These are phyloP conservation scores for Phascolomyces articulosus DNA, from an alignment of 371 early-diverging fungal species.

Conservation along the genomic window DNA sequence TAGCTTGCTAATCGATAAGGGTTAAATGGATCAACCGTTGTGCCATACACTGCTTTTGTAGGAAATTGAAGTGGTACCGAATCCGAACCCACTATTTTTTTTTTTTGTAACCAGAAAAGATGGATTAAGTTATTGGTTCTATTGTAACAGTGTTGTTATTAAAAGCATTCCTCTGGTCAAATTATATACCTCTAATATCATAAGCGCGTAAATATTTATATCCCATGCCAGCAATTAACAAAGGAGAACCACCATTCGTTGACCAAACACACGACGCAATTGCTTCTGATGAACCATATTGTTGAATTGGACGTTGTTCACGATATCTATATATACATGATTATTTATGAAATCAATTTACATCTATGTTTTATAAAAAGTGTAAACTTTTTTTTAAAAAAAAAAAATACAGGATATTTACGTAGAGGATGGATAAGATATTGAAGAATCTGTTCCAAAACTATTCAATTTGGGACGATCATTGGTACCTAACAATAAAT, in stretches of 20 bases:
- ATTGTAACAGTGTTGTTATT: not conserved
- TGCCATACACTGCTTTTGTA: constrained; percentile 78
- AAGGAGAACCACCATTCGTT: constrained; percentile 49
- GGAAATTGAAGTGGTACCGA: constrained; percentile 53
- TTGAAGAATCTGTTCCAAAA: not conserved
- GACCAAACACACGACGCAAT: constrained; percentile 78
- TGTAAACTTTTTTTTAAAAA: not conserved
- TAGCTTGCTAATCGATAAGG: constrained; percentile 72
- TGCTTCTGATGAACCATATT: constrained; percentile 75
- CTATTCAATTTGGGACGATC: not conserved
- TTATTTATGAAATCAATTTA: no score
- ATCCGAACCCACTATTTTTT: constrained; percentile 23
- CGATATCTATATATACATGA: constrained; percentile 7
- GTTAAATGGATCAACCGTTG: constrained; percentile 75
- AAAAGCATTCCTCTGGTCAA: not conserved
- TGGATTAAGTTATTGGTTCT: no score
- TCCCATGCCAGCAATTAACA: constrained; percentile 79
- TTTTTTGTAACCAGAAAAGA: no score
- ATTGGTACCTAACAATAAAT: no score
- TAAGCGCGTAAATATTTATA: constrained; percentile 72
- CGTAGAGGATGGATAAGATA: constrained; percentile 3
- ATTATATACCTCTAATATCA: constrained; percentile 64
- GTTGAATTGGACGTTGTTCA: constrained; percentile 58
- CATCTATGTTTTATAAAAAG: no score
- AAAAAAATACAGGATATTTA: not conserved